These are phyloP conservation scores for Metschnikowia sp. DNA, from an alignment of 805 yeast genomes.

Conservation along the genomic window DNA sequence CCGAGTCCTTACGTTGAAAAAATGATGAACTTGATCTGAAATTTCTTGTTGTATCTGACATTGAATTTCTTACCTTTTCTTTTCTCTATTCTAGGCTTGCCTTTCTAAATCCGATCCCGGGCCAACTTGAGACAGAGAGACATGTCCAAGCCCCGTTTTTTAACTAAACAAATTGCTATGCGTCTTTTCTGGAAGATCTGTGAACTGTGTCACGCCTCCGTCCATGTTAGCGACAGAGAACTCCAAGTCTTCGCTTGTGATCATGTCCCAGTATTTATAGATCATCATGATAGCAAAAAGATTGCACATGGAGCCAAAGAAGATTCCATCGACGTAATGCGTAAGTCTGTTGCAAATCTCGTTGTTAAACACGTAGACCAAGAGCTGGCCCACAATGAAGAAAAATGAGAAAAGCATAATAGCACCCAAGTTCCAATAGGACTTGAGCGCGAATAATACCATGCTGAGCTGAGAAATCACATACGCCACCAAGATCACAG, in stretches of 20 bases:
- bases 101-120: too few relatives aligned
- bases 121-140: too few relatives aligned
- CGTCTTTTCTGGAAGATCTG: constrained; percentile 33
- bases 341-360: constrained; percentile 65
- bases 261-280: constrained; percentile 94
- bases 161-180: constrained; percentile 11
- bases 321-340: constrained; percentile 88
- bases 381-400: constrained; percentile 76
- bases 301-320: constrained; percentile 79
- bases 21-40: too few relatives aligned
- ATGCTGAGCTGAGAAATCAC: constrained; percentile 65
- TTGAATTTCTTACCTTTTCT: too few relatives aligned
- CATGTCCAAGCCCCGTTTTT: neutral
- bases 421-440: constrained; percentile 91
- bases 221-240: constrained; percentile 63
- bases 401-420: constrained; percentile 65
- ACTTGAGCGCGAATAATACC: constrained; percentile 62
- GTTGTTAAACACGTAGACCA: constrained; percentile 66
- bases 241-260: constrained; percentile 91
- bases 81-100: too few relatives aligned
- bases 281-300: constrained; percentile 88
- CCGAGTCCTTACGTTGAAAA: too few relatives aligned
- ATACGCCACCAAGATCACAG: constrained; percentile 58
- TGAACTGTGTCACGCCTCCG: constrained; percentile 32
- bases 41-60: too few relatives aligned